Base-by-base conservation (phyloP, 352 stramenopile genomes). In the Pythium dissimile region DNA sequence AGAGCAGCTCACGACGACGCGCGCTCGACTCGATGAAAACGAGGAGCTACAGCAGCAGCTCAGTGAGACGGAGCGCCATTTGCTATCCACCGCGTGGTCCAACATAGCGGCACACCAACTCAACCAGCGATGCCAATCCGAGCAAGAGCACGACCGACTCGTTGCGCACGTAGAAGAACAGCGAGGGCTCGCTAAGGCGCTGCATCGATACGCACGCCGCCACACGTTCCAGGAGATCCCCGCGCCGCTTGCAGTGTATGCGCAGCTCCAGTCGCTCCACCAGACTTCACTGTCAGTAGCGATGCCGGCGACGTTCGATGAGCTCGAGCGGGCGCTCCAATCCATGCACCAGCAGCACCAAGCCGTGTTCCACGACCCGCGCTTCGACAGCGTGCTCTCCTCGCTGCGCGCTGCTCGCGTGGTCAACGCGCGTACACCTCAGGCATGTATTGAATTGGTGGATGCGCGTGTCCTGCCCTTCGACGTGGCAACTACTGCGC, bases 121-220 rank as follows among this genome's bases (percentile, higher is more conserved):
- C 30, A 37, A 56, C 26, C 31, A 56, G 31, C 35, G 37, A 13
- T 24, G 45, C n/a, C 34, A 62, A 24, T 59, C 63, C 5, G 63
- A 75, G 24, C 54, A 52, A 5, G 67, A 75, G 28, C 71, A 75
- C 42, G n/a, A 31, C 5, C 59, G 32, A 15, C 37, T 75, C 7
- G 18, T 49, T 10, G 32, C 62, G 47, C 23, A 55, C 6, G 16
- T 75, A 4, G 54, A 75, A 31, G 54, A 67, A 13, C 67, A 75
- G 13, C 39, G 71, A 20, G 50, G 47, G 59, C 46, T 75, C 24
- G 63, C 63, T 0, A 64, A 45, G 24, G 47, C 47, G 16, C 34
- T 54, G 12, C 47, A 54, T 12, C 32, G 47, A 41, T 54, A 54
- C 32, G 47, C 47, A 20, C 31, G 47, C 4, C 47, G 47, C 32